These are phyloP conservation scores for Podospora conica DNA, from an alignment of 495 filamentous ascomycete genomes.

Conservation along the genomic window DNA sequence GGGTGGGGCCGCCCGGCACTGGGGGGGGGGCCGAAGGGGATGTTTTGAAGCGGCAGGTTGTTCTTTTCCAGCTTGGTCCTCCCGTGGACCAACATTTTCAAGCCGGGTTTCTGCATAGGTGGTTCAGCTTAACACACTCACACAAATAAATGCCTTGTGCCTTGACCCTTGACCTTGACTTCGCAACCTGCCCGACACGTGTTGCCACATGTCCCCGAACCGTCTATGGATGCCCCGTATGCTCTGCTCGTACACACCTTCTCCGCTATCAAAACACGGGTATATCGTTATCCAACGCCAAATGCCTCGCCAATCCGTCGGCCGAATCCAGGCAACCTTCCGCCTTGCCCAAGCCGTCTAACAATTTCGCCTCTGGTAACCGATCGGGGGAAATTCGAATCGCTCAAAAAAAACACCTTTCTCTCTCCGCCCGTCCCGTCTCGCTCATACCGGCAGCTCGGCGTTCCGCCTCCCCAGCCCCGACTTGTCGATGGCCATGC, in stretches of 20 bases:
- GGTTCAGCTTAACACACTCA: constrained; percentile 5
- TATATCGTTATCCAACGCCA: constrained; percentile 24
- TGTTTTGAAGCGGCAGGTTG: constrained; percentile 12
- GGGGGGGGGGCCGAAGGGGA: no score
- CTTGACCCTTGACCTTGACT: constrained; percentile 5
- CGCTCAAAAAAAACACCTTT: not conserved
- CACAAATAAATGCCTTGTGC: constrained; percentile 9
- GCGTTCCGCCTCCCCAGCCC: constrained; percentile 62
- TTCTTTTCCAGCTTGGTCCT: constrained; percentile 8
- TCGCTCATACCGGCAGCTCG: constrained; percentile 65
- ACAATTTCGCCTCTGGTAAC: not conserved
- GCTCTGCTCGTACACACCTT: constrained; percentile 5
- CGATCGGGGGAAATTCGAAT: not conserved
- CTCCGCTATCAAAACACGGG: constrained; percentile 20
- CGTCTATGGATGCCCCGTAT: constrained; percentile 1
- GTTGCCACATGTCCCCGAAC: not conserved
- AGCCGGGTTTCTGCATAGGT: constrained; percentile 33
- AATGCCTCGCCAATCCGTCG: not conserved
- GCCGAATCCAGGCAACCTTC: not conserved
- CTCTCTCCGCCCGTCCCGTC: not conserved
- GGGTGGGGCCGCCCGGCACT: not conserved
- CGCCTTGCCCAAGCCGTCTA: not conserved
- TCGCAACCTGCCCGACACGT: not conserved
- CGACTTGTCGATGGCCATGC: constrained; percentile 55
- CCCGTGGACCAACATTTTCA: not conserved